These are phyloP conservation scores for Pistacia vera DNA, from an alignment of 345 rosid species.

Conservation along the genomic window DNA sequence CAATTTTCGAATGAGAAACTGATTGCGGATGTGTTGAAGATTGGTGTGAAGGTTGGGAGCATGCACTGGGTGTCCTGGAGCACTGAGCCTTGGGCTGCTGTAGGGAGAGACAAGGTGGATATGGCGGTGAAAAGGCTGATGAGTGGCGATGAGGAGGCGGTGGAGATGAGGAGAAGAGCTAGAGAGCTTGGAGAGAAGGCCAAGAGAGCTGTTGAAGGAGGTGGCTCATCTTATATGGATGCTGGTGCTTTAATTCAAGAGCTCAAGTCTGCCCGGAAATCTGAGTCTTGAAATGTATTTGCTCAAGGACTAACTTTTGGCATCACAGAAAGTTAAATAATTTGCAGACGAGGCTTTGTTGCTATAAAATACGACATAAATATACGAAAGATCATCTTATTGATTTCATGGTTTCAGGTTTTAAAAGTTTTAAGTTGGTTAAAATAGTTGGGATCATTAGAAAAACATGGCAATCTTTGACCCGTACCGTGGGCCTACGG, in stretches of 20 bases:
- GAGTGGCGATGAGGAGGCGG: slow-evolving; percentile 35
- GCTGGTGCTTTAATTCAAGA: slow-evolving; percentile 33
- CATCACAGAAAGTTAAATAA: not conserved
- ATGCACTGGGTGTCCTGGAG: slow-evolving; percentile 33
- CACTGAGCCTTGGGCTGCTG: slow-evolving; percentile 23
- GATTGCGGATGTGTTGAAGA: slow-evolving; percentile 33
- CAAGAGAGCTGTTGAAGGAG: slow-evolving; percentile 44
- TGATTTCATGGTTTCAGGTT: not conserved
- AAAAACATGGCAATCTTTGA: too few species aligned
- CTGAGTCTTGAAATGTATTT: not conserved
- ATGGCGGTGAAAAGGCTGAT: slow-evolving; percentile 36
- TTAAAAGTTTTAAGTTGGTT: too few species aligned
- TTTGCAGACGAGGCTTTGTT: not conserved
- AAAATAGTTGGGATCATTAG: too few species aligned
- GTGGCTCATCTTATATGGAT: slow-evolving; percentile 47
- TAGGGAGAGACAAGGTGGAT: slow-evolving; percentile 39
- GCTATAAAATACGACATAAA: not conserved
- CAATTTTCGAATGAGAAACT: slow-evolving; percentile 54
- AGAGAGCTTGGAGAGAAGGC: slow-evolving; percentile 36
- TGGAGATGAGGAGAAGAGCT: slow-evolving; percentile 41
- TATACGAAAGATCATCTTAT: not conserved
- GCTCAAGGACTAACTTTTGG: not conserved
- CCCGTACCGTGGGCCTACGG: too few species aligned
- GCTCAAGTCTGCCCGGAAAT: slow-evolving; percentile 17
- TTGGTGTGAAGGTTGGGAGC: slow-evolving; percentile 48